Conservation (phyloP, 106 monocot genomes). For the Apostasia ramifera region DNA sequence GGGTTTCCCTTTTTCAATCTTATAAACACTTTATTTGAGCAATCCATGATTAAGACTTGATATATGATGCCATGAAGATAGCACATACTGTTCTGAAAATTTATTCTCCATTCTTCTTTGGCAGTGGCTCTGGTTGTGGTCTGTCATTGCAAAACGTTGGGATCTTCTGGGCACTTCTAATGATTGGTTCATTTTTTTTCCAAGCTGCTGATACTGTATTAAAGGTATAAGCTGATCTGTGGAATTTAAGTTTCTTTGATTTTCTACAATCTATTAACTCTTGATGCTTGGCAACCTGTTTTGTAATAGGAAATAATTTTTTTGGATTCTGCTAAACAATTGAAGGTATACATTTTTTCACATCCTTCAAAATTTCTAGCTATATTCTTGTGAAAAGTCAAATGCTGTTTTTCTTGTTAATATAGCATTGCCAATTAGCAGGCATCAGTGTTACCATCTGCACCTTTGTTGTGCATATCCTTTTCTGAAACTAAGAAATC, state of each 20-base stretch:
- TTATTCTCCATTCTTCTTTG: conserved; percentile 6
- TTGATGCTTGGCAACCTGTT: conserved; percentile 17
- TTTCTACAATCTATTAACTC: conserved; percentile 1
- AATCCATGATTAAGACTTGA: neutral
- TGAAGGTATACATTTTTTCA: conserved; percentile 56
- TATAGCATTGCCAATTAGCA: too few relatives aligned
- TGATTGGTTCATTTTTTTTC: conserved; percentile 89
- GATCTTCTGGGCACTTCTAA: conserved; percentile 82
- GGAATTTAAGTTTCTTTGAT: neutral
- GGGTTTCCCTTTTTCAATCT: neutral
- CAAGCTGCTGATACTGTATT: conserved; percentile 97
- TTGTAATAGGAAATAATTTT: conserved; percentile 83
- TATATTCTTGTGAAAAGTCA: neutral
- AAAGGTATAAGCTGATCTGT: conserved; percentile 50
- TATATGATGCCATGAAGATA: too few relatives aligned
- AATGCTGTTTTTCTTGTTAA: too few relatives aligned
- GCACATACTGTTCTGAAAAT: too few relatives aligned
- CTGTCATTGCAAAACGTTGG: conserved; percentile 54
- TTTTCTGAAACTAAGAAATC: neutral
- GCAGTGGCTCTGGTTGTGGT: conserved; percentile 71
- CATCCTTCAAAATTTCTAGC: conserved; percentile 1
- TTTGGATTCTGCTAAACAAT: conserved; percentile 59
- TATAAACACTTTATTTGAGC: neutral
- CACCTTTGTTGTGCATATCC: too few relatives aligned
- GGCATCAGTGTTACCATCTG: too few relatives aligned